Conservation (phyloP, 257 asterid genomes). For the Solanum clarkiae region DNA sequence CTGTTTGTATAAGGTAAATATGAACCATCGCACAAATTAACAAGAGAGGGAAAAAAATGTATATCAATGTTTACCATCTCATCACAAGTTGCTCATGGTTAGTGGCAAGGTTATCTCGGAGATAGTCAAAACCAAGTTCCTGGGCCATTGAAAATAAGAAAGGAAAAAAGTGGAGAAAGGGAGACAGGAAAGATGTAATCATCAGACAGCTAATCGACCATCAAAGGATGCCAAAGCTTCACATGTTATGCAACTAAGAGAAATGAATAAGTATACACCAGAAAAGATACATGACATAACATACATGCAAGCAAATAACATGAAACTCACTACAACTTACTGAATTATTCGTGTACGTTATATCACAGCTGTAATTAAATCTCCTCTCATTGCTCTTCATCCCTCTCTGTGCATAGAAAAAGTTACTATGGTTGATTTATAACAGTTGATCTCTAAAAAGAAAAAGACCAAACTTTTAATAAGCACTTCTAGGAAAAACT, state of each 20-base stretch:
- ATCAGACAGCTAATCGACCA: background rate
- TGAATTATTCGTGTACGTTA: conserved; percentile 88
- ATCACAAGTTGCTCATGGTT: conserved; percentile 73
- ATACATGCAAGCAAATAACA: background rate
- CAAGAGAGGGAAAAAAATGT: background rate
- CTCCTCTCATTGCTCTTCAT: conserved; percentile 62
- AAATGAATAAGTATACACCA: background rate
- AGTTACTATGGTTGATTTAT: background rate
- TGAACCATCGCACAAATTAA: background rate
- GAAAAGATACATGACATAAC: background rate
- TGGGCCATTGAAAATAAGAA: conserved; percentile 14
- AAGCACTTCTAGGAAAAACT: background rate
- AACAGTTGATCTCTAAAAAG: background rate
- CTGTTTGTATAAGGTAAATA: conserved; percentile 30
- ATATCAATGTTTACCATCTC: conserved; percentile 69
- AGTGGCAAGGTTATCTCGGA: conserved; percentile 82
- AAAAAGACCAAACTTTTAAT: background rate
- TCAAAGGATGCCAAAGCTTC: background rate
- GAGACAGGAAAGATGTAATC: background rate
- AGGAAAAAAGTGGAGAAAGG: background rate
- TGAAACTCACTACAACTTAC: conserved; percentile 27
- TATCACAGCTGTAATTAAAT: conserved; percentile 74
- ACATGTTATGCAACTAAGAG: background rate
- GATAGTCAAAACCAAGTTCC: conserved; percentile 98
- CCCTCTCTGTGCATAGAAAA: conserved; percentile 47